Conservation (phyloP, 768 basidiomycete genomes). For the Porphyrellus cyaneotinctus region DNA sequence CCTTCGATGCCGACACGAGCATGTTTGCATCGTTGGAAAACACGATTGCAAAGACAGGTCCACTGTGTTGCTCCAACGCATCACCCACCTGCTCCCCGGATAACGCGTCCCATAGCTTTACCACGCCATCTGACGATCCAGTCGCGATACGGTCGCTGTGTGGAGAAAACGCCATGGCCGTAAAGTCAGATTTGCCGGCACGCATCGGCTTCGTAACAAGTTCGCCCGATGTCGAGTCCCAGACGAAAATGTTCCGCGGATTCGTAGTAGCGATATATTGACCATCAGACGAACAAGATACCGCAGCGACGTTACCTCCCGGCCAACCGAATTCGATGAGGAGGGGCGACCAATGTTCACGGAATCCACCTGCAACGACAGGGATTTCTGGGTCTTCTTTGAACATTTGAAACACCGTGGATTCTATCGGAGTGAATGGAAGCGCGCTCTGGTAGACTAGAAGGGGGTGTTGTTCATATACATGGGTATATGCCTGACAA, state of each 20-base stretch:
- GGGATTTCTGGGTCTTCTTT: constrained; percentile 24
- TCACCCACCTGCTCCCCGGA: constrained; percentile 20
- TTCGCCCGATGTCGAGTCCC: constrained; percentile 29
- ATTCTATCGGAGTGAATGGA: constrained; percentile 29
- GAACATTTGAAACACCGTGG: constrained; percentile 25
- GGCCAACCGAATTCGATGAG: constrained; percentile 27
- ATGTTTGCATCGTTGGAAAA: constrained; percentile 28
- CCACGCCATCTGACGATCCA: constrained; percentile 17
- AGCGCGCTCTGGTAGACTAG: constrained; percentile 31
- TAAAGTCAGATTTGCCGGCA: constrained; percentile 11
- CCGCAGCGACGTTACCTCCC: constrained; percentile 11
- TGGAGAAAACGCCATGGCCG: constrained; percentile 27
- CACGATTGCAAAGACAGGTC: constrained; percentile 23
- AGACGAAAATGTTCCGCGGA: constrained; percentile 16
- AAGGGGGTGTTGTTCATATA: constrained; percentile 32
- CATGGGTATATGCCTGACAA: constrained; percentile 28
- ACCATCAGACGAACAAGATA: constrained; percentile 29
- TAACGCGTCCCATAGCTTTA: constrained; percentile 26
- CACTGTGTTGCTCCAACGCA: constrained; percentile 19
- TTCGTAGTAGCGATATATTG: constrained; percentile 28
- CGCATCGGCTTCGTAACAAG: constrained; percentile 18
- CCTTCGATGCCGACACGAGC: constrained; percentile 26
- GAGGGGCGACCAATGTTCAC: constrained; percentile 29
- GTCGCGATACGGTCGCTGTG: constrained; percentile 25
- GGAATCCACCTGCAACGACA: constrained; percentile 26